Base-by-base conservation (phyloP, 2,329 filamentous ascomycete species). In the Aureobasidium sp. region DNA sequence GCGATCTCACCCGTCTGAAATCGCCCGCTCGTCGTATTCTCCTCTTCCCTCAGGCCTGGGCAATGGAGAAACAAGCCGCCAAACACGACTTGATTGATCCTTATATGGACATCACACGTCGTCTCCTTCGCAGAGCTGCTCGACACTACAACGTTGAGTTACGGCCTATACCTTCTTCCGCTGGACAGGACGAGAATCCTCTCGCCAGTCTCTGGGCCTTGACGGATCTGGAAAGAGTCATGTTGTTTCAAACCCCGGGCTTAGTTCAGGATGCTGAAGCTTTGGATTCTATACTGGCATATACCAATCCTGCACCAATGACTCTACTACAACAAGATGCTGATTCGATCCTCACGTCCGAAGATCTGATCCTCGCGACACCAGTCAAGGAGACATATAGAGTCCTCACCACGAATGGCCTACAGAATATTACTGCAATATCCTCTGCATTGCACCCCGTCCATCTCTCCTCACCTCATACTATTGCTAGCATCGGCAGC, bases 241-340 rank as follows among this genome's bases (percentile, higher is more conserved):
- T 81, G 32, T 74, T 75, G 48, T 71, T 81, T 36, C 73, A 77
- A 29, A 73, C 74, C 1, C 78, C 79, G 0, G 79, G 79, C 0
- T 65, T 78, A 26, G 64, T 81, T 47, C 70, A 80, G 20, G 77
- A 80, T 64, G 74, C 78, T 12, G 74, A 74, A n/a, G 74, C 76
- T 1, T 66, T 81, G 62, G 79, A 80, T 66, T 73, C 73, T 15
- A 62, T 76, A 37, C 72, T 78, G 47, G 76, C 75, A 1, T 77
- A 76, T 63, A 74, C 73, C 37, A 69, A 71, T 4, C 12, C 36
- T 17, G 41, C 69, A 12, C 64, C 67, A 1, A 69, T 73, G 59
- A 69, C 69, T 9, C 68, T 72, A 65, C 62, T 73, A 13, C 69
- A 71, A 48, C 23, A 29, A 20, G 34, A 63, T 20, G 20, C 17